Evolutionary conservation across 1,284 basidiomycete species (phyloP).

Genomic region (Puccinia triticina): DNA sequence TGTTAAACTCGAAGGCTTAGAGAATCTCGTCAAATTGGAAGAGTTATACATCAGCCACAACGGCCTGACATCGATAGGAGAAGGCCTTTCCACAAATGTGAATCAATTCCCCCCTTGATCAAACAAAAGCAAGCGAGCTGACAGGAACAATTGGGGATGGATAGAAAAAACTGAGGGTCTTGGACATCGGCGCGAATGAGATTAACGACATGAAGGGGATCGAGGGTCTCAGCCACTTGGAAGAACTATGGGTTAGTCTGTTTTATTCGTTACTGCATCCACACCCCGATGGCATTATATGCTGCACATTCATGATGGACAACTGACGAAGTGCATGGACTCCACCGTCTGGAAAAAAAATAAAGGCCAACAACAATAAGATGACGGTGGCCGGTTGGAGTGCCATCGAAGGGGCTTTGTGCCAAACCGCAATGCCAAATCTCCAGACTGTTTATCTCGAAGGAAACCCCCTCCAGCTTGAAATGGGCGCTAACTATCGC

Average conservation of each 20-base stretch:
- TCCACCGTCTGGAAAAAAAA: neutral
- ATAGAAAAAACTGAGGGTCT: constrained; percentile 56
- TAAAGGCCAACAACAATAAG: constrained; percentile 58
- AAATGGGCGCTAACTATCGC: constrained; percentile 58
- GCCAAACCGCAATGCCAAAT: constrained; percentile 55
- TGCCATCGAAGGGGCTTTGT: constrained; percentile 56
- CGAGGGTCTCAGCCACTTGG: constrained; percentile 55
- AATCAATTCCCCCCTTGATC: neutral
- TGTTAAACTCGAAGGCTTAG: constrained; percentile 58
- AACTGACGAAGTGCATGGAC: neutral
- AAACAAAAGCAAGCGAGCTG: neutral
- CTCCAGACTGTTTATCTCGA: constrained; percentile 60
- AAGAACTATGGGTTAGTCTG: constrained; percentile 59
- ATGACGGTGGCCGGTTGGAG: constrained; percentile 55
- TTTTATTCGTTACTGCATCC: neutral
- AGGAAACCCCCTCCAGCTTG: constrained; percentile 58
- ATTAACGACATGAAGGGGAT: constrained; percentile 57
- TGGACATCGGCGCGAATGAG: constrained; percentile 59
- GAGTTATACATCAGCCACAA: constrained; percentile 61
- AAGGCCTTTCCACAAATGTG: constrained; percentile 41
- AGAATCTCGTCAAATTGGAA: constrained; percentile 57
- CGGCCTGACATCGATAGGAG: constrained; percentile 54
- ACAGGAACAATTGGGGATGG: constrained; percentile 53
- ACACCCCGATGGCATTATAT: neutral
- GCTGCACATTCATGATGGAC: neutral